A percentile compares a stretch with the other conserved stretches of the same genome.
Evolutionary conservation across 257 asterid genomes (phyloP).

Genomic region (Thymus mandschuricus): DNA sequence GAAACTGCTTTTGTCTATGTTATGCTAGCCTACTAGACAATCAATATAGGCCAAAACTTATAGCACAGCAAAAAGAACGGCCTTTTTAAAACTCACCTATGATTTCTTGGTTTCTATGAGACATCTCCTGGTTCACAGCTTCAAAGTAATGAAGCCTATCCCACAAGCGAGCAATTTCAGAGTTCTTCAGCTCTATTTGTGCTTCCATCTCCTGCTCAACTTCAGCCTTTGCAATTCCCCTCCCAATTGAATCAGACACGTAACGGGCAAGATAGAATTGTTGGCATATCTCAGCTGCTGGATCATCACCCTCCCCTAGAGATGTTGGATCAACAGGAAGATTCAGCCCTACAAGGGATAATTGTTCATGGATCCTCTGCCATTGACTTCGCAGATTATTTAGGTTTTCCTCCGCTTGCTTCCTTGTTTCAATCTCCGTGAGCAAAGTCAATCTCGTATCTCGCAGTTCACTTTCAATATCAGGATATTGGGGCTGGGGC

Average conservation of each 20-base stretch:
- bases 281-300: conserved; percentile 58
- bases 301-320: conserved; percentile 53
- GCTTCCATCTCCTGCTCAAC: conserved; percentile 85
- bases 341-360: conserved; percentile 67
- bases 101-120: conserved; percentile 94
- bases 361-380: conserved; percentile 58
- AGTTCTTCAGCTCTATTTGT: conserved; percentile 70
- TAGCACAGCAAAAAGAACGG: conserved; percentile 18
- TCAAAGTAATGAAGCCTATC: conserved; percentile 88
- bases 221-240: conserved; percentile 93
- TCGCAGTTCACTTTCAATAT: conserved; percentile 72
- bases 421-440: conserved; percentile 85
- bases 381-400: conserved; percentile 60
- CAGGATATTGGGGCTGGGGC: conserved; percentile 47
- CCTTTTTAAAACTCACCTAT: conserved; percentile 64
- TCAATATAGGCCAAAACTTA: conserved; percentile 15
- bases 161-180: conserved; percentile 80
- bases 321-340: conserved; percentile 61
- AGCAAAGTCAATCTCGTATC: conserved; percentile 71
- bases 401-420: conserved; percentile 80
- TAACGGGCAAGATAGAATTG: conserved; percentile 66
- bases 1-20: background rate
- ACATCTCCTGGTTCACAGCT: conserved; percentile 96
- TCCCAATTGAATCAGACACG: conserved; percentile 79
- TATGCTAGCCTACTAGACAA: background rate